phyloP scores from a whole-genome alignment of 768 basidiomycete species.

The Cystofilobasidium ferigula region DNA sequence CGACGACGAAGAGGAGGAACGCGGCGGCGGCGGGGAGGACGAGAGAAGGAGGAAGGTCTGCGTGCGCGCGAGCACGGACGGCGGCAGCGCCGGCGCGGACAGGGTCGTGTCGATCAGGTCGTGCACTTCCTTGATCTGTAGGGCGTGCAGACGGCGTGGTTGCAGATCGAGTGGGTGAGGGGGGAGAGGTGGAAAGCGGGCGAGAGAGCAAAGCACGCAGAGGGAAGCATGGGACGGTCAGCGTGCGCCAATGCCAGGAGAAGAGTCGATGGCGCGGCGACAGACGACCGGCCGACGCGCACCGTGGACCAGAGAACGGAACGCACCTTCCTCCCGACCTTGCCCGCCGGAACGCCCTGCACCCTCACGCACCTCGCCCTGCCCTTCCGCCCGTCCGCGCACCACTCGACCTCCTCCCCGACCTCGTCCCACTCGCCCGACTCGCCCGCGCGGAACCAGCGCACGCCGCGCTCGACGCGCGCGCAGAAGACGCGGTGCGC shows the following conservation, averaged over 20 bases:
- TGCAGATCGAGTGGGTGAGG: no score
- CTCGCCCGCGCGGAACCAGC: background rate
- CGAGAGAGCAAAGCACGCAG: no score
- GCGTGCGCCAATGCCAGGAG: no score
- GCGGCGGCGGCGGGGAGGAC: background rate
- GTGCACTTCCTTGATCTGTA: constrained; percentile 26
- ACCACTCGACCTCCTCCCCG: background rate
- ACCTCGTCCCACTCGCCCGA: constrained; percentile 5
- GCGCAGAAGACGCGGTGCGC: constrained; percentile 12
- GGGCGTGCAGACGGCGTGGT: no score
- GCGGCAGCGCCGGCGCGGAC: constrained; percentile 33
- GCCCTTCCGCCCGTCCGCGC: background rate
- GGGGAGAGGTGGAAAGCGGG: background rate
- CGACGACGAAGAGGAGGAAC: background rate
- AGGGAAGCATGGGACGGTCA: background rate
- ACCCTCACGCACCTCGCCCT: constrained; percentile 15
- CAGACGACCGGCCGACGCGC: no score
- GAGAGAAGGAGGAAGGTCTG: constrained; percentile 15
- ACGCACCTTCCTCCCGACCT: constrained; percentile 3
- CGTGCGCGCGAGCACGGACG: constrained; percentile 29
- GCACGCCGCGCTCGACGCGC: constrained; percentile 18
- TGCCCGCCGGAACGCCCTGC: constrained; percentile 10
- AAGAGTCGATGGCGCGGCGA: no score
- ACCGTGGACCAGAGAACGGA: no score
- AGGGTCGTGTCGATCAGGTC: constrained; percentile 32